Evolutionary conservation across 108 stramenopile genomes (phyloP).

Genomic region (Fragilariopsis cylindrus): DNA sequence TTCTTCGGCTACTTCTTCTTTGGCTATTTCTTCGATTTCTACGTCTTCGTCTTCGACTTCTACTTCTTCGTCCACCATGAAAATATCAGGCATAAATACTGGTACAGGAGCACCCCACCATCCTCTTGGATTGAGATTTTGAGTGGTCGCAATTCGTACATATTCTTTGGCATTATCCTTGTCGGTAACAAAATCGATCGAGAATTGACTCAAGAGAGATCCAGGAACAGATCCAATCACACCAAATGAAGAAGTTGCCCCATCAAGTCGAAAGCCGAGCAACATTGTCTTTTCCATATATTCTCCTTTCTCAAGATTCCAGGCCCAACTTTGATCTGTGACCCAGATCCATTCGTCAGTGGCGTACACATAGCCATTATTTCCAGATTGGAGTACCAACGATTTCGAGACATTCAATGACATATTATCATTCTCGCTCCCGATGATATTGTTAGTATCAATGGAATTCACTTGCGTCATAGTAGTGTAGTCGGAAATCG

Average conservation of each 20-base stretch:
- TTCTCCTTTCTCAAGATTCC: not conserved
- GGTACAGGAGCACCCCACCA: slow-evolving; percentile 2
- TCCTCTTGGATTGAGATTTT: not conserved
- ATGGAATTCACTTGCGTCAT: slow-evolving; percentile 35
- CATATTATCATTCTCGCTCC: not conserved
- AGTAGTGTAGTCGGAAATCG: slow-evolving; percentile 18
- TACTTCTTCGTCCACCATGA: not conserved
- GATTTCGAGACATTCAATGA: slow-evolving; percentile 8
- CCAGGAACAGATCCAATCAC: slow-evolving; percentile 45
- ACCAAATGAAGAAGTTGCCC: slow-evolving; percentile 29
- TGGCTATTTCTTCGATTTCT: not conserved
- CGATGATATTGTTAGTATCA: slow-evolving; percentile 10
- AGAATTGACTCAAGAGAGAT: slow-evolving; percentile 46
- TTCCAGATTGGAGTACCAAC: slow-evolving; percentile 23
- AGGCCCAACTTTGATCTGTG: slow-evolving; percentile 38
- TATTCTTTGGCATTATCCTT: slow-evolving; percentile 18
- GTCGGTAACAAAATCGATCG: slow-evolving; percentile 36
- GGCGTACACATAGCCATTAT: slow-evolving; percentile 39
- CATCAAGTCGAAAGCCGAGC: slow-evolving; percentile 38
- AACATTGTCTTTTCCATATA: slow-evolving; percentile 37
- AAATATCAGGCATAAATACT: not conserved
- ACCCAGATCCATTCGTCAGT: slow-evolving; percentile 35
- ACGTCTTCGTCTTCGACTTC: not conserved
- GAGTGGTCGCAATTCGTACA: slow-evolving; percentile 52
- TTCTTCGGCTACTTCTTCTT: not conserved